Conservation (phyloP, 1,284 basidiomycete genomes). For the Vanrija sp. region DNA sequence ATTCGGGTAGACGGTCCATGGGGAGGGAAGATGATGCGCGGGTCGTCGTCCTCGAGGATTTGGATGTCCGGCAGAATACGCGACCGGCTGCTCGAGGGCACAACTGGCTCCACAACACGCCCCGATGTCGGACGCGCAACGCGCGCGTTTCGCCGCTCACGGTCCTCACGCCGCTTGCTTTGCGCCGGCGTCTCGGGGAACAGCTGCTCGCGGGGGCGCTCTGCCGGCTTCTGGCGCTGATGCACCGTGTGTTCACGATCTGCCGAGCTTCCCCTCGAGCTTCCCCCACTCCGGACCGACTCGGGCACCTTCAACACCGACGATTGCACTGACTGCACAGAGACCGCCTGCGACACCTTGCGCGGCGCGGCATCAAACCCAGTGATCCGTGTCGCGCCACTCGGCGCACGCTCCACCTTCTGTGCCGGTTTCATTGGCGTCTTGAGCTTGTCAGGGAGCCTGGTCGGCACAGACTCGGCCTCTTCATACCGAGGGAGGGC, state of each 20-base stretch:
- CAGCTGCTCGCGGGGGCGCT: conserved; percentile 36
- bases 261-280: conserved; percentile 4
- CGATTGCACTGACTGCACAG: background rate
- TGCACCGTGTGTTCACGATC: conserved; percentile 1
- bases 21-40: conserved; percentile 38
- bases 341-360: background rate
- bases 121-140: conserved; percentile 2
- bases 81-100: conserved; percentile 12
- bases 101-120: background rate
- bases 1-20: conserved; percentile 33
- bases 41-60: conserved; percentile 47
- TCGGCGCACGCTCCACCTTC: conserved; percentile 22
- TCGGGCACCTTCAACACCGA: background rate
- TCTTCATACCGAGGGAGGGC: background rate
- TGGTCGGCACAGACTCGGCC: background rate
- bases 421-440: conserved; percentile 4
- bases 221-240: conserved; percentile 24
- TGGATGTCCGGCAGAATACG: conserved; percentile 44
- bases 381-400: conserved; percentile 32
- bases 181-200: conserved; percentile 47
- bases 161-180: conserved; percentile 40
- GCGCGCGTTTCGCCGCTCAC: conserved; percentile 25
- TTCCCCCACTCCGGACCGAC: conserved; percentile 1
- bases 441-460: background rate
- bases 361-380: conserved; percentile 33